Base-by-base conservation (phyloP, 208 protist genomes). In the Angomonas deanei region DNA sequence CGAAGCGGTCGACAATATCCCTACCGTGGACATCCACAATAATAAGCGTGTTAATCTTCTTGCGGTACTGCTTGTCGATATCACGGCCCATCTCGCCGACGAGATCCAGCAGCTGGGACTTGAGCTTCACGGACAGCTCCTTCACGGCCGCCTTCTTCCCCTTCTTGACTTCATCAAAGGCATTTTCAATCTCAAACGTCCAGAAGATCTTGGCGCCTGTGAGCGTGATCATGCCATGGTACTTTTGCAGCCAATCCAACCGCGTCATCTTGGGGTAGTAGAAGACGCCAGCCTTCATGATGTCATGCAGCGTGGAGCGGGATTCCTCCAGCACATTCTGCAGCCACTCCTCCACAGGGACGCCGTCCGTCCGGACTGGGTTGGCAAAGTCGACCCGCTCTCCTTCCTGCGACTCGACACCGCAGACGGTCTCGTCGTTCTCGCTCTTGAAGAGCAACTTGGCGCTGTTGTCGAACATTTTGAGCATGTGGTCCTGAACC, bases 1-100 rank as follows among this genome's bases (percentile, higher is more conserved):
- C 97, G 72, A 99, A 99, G 28, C 91, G 81, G 77, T 99, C 97
- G 30, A 99, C 93, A 65, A 99, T 98, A 83, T 99, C 98, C 33
- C 97, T 82, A n/a, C 97, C 96, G 76, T 99, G 98, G n/a, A 99
- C 97, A 73, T 99, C 98, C 54, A 99, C 93, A 68, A 99, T 99
- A 70, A 99, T 99, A 21, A 99, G 78, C 21, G 98, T 99, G 80
- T 99, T 99, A 72, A 99, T 92, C 76, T 99, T 99, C 74, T 98
- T 98, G 47, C 98, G 87, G 64, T 90, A 86, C 49, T 90, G 76
- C 70, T 80, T 91, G 56, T 92, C 81, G 57, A 99, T 86, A 63
- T 97, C 84, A 49, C 94, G 93, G 66, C 96, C 89, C 74, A 99
- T 96, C 74, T 98, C 92, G 11, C 78, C 78, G 28, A 99, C 98